Evolutionary conservation across 2,329 filamentous ascomycete species (phyloP).

Genomic region (Xylariaceae sp.): DNA sequence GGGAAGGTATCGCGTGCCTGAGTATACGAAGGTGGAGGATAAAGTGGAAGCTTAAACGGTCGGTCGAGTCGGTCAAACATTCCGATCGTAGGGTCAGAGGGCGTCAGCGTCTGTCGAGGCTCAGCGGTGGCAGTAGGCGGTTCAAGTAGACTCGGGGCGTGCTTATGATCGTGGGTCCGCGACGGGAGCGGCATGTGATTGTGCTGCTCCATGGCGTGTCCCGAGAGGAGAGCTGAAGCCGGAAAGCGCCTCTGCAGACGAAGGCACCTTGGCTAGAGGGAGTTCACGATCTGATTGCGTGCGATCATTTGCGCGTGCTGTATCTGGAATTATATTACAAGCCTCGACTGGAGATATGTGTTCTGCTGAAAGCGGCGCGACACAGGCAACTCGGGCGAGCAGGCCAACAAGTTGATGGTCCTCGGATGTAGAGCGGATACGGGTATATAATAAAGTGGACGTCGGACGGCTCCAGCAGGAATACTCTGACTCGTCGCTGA

Average conservation of each 20-base stretch:
- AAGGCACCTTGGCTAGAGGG: constrained; percentile 12
- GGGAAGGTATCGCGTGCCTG: constrained; percentile 33
- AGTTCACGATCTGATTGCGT: constrained; percentile 4
- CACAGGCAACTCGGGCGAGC: no score
- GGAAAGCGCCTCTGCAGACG: constrained; percentile 8
- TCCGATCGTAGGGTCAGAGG: constrained; percentile 8
- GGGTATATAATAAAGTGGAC: no score
- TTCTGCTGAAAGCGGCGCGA: no score
- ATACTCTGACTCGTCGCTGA: no score
- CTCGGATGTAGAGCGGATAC: no score
- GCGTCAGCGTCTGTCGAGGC: constrained; percentile 16
- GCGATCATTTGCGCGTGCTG: constrained; percentile 7
- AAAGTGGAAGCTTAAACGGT: constrained; percentile 29
- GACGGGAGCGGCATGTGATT: constrained; percentile 42
- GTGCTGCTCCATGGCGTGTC: constrained; percentile 33
- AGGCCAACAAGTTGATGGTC: no score
- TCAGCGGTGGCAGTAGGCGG: constrained; percentile 1
- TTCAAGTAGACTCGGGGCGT: constrained; percentile 5
- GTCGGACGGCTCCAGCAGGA: no score
- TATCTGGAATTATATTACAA: background rate
- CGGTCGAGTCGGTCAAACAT: constrained; percentile 24
- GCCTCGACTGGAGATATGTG: background rate
- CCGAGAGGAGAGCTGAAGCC: constrained; percentile 3
- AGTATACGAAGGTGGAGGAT: constrained; percentile 34
- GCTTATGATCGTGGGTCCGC: constrained; percentile 24